Evolutionary conservation across 305 asterid species (phyloP).

Genomic region (Fraxinus greggii): DNA sequence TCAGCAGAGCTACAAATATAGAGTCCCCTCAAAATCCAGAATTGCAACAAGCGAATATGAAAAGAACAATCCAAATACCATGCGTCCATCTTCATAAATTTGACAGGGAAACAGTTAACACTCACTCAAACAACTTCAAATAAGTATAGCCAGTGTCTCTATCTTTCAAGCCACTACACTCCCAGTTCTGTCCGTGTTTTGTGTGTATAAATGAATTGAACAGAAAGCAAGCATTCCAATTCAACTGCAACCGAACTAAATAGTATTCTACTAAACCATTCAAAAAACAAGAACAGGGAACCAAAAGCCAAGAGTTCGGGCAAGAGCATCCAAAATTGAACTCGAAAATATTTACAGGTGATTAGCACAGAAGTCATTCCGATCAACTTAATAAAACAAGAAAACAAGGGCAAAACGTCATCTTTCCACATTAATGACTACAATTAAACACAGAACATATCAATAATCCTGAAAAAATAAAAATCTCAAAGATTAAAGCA

Average conservation of each 20-base stretch:
- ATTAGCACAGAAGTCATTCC: constrained; percentile 10
- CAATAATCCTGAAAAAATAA: not conserved
- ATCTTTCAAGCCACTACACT: not conserved
- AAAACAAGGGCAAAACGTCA: constrained; percentile 15
- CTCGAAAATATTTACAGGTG: constrained; percentile 1
- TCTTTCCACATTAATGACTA: constrained; percentile 14
- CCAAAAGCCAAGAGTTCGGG: not conserved
- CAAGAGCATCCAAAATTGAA: not conserved
- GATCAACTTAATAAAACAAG: not conserved
- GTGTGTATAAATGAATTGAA: not conserved
- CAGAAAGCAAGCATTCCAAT: constrained; percentile 11
- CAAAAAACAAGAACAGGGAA: not conserved
- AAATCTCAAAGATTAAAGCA: constrained; percentile 10
- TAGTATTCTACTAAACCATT: not conserved
- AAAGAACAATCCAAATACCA: constrained; percentile 19
- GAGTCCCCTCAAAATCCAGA: constrained; percentile 10
- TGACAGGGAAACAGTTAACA: not conserved
- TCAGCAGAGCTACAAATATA: not conserved
- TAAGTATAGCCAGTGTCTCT: not conserved
- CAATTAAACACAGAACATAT: not conserved
- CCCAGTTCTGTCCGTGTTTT: constrained; percentile 14
- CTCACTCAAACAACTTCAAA: constrained; percentile 8
- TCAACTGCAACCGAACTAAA: constrained; percentile 6
- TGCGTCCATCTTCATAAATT: constrained; percentile 11
- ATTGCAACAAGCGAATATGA: constrained; percentile 12